phyloP scores from a whole-genome alignment of 2,329 filamentous ascomycete genomes.

The Sclerotinia borealis region DNA sequence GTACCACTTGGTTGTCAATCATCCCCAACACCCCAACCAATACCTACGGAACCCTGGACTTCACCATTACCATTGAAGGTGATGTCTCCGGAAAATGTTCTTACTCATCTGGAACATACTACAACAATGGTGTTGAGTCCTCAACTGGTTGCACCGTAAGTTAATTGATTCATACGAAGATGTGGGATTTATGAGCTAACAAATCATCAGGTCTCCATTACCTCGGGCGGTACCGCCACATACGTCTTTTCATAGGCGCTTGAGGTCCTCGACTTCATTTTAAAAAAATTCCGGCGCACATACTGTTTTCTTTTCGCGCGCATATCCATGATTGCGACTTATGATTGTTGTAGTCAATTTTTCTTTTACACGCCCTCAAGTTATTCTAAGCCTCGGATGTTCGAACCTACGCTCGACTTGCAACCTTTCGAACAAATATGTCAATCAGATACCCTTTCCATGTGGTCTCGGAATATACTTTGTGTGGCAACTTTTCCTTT shows the following conservation, averaged over 20 bases:
- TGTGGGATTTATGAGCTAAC: constrained; percentile 16
- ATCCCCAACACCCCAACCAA: constrained; percentile 80
- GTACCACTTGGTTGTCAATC: constrained; percentile 72
- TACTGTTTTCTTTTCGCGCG: constrained; percentile 18
- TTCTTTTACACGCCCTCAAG: neutral
- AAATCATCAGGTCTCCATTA: constrained; percentile 22
- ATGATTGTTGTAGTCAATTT: constrained; percentile 23
- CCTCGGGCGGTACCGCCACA: constrained; percentile 16
- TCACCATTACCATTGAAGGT: constrained; percentile 70
- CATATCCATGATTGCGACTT: constrained; percentile 19
- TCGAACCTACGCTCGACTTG: constrained; percentile 20
- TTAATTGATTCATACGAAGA: constrained; percentile 8
- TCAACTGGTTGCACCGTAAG: constrained; percentile 34
- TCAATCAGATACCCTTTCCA: constrained; percentile 18
- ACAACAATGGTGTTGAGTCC: constrained; percentile 26
- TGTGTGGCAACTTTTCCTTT: constrained; percentile 25
- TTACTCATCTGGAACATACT: constrained; percentile 28
- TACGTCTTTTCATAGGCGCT: constrained; percentile 26
- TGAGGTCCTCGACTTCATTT: constrained; percentile 15
- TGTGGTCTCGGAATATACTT: constrained; percentile 8
- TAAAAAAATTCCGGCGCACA: constrained; percentile 20
- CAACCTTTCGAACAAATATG: constrained; percentile 21
- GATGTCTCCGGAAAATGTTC: constrained; percentile 34
- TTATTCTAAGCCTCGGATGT: constrained; percentile 15
- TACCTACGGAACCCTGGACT: constrained; percentile 58